Conservation (phyloP, 1,284 basidiomycete genomes). For the Lentinula novae-zelandiae region DNA sequence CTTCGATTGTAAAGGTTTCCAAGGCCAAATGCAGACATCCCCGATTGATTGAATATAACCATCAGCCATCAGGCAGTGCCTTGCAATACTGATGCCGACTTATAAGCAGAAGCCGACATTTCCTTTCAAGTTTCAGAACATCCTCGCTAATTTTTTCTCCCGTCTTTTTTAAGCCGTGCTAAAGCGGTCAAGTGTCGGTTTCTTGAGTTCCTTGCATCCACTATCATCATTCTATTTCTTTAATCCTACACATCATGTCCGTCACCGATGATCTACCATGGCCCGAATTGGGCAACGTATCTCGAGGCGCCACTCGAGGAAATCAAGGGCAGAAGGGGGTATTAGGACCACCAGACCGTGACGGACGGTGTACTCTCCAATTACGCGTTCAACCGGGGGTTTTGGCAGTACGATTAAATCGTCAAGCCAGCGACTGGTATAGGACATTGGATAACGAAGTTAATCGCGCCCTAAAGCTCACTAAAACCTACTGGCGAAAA, state of each 20-base stretch:
- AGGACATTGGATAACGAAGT: constrained; percentile 70
- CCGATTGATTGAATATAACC: constrained; percentile 15
- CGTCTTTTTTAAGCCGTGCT: constrained; percentile 9
- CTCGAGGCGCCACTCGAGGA: constrained; percentile 75
- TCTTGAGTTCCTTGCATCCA: constrained; percentile 15
- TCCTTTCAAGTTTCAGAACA: constrained; percentile 15
- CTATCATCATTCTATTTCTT: constrained; percentile 16
- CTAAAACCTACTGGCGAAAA: constrained; percentile 81
- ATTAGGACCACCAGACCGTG: constrained; percentile 60
- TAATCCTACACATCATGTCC: constrained; percentile 33
- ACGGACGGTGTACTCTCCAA: constrained; percentile 68
- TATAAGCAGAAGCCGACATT: constrained; percentile 18
- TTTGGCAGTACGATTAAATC: constrained; percentile 66
- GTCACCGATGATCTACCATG: constrained; percentile 71
- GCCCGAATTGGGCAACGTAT: constrained; percentile 80
- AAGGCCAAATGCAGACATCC: constrained; percentile 13
- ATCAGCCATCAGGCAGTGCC: constrained; percentile 15
- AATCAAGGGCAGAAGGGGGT: constrained; percentile 81
- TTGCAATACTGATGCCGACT: constrained; percentile 15
- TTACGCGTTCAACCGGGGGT: constrained; percentile 78
- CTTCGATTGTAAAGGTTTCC: constrained; percentile 8
- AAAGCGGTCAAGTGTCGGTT: constrained; percentile 14
- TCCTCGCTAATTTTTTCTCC: constrained; percentile 18
- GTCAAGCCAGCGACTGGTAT: constrained; percentile 76
- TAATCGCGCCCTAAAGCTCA: constrained; percentile 71